Percentiles rank a stretch among this genome's conserved stretches.
These are phyloP conservation scores for Fagopyrum homotropicum DNA, from an alignment of 148 eudicot genomes.

Conservation along the genomic window DNA sequence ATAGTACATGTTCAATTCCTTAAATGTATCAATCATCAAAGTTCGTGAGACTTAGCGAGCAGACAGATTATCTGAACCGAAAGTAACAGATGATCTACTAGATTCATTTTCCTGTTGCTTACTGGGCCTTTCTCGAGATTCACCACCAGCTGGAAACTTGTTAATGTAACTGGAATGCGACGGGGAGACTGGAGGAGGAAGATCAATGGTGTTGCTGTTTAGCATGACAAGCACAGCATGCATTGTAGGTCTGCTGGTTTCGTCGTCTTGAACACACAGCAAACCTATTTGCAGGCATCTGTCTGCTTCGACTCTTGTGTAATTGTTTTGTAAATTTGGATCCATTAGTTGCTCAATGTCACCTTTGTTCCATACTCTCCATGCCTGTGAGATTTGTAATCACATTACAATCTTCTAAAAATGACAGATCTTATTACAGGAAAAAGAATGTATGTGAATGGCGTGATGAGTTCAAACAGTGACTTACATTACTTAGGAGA, in stretches of 20 bases:
- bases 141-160: not conserved
- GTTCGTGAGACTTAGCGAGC: not conserved
- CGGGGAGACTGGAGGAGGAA: not conserved
- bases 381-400: not conserved
- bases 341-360: not conserved
- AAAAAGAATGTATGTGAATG: too few relatives aligned
- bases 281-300: conserved; percentile 5
- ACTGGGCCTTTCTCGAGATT: not conserved
- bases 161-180: not conserved
- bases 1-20: not conserved
- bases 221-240: conserved; percentile 9
- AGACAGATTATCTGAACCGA: not conserved
- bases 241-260: not conserved
- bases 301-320: not conserved
- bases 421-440: not conserved
- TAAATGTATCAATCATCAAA: not conserved
- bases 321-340: not conserved
- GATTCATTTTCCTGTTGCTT: not conserved
- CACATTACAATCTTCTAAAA: not conserved
- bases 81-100: not conserved
- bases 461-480: not conserved
- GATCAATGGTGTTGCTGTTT: not conserved
- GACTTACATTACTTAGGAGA: not conserved
- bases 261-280: not conserved
- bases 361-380: not conserved